Base-by-base conservation (phyloP, 1,284 basidiomycete species). In the Apiotrichum mycotoxinovorans region DNA sequence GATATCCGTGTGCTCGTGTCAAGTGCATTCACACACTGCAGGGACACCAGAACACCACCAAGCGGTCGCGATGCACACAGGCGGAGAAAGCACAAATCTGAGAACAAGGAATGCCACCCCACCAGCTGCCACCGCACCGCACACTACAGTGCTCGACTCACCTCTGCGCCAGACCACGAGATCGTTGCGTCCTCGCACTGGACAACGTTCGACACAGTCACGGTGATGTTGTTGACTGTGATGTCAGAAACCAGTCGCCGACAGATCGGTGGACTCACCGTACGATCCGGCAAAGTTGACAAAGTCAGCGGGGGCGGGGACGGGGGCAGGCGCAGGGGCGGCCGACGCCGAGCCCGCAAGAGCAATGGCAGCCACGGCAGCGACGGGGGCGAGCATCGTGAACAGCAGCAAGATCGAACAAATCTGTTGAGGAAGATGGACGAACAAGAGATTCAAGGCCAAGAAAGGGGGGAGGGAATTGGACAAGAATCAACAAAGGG, bases 181-280 rank as follows among this genome's bases (percentile, higher is more conserved):
- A 77, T 67, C 23, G 64, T 69, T 8, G 72, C 70, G 44, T 65
- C 30, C 22, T 56, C 64, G 52, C 75, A 77, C 54, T 75, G 72
- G 5, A 62, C 61, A 40, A 77, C 68, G 46, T 68, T 65, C 43
- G 61, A 56, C 4, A 67, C 66, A 4, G 44, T 35, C 34, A 77
- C 69, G 14, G 60, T 64, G 43, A 77, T 72, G 52, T 71, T 67
- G 60, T 66, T 68, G 41, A 70, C 67, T 69, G 58, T 14, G 14
- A 7, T 35, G 41, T 20, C 37, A 47, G 25, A 26, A 33, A 17
- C 17, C 3, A 17, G 40, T 17, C 2, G n/a, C 20, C 23, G 15
- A 10, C 20, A 26, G 30, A 52, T 30, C n/a, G 51, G 34, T 14
- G 15, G n/a, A 37, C 54, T 44, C 42, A 56, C 54, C 26, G 22